Percentiles rank a stretch among this genome's conserved stretches.
Conservation (phyloP, 2,329 filamentous ascomycete genomes). For the Stromatinia cepivora region DNA sequence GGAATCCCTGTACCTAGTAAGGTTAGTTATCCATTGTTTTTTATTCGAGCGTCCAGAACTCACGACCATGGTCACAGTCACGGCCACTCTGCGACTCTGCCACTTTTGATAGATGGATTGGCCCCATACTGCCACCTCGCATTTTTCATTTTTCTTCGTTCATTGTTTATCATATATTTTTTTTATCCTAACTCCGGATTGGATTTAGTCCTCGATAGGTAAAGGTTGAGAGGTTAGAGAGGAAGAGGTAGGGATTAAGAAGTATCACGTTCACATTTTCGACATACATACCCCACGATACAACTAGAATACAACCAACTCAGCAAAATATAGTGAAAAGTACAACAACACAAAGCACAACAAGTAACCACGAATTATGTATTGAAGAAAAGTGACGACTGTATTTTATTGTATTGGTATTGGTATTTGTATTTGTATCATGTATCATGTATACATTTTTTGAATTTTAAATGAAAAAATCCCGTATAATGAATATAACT, state of each 20-base stretch:
- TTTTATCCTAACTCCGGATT: not conserved
- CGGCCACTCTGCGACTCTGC: constrained; percentile 15
- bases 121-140: constrained; percentile 21
- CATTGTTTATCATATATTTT: not conserved
- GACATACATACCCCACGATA: constrained; percentile 18
- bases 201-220: constrained; percentile 1
- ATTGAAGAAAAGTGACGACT: not conserved
- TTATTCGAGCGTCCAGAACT: constrained; percentile 4
- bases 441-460: not conserved
- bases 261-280: constrained; percentile 22
- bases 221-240: not conserved
- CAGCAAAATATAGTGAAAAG: constrained; percentile 15
- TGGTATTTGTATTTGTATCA: not conserved
- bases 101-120: constrained; percentile 20
- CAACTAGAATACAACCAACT: constrained; percentile 17
- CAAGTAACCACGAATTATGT: constrained; percentile 6
- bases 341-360: constrained; percentile 14
- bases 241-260: not conserved
- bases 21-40: not conserved
- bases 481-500: too few species aligned
- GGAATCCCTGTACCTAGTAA: not conserved
- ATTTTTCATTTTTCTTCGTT: not conserved
- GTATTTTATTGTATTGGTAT: too few species aligned
- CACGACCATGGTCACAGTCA: not conserved
- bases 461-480: too few species aligned